Percentiles rank a stretch among this genome's conserved stretches.
These are phyloP conservation scores for Pestalotiopsis sp. DNA, from an alignment of 2,329 filamentous ascomycete genomes.

Conservation along the genomic window DNA sequence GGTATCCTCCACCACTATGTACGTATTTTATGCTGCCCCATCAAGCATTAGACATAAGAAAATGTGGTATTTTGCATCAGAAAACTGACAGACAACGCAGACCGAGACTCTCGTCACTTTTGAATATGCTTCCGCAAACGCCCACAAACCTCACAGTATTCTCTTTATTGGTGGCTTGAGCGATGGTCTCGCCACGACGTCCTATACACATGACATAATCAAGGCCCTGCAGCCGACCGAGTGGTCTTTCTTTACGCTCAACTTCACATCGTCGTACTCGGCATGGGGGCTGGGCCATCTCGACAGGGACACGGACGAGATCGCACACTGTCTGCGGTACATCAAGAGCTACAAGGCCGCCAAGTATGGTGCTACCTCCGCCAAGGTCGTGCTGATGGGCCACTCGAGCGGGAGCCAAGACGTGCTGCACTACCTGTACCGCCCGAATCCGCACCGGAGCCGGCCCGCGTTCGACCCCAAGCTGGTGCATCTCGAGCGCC, in stretches of 20 bases:
- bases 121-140: constrained; percentile 2
- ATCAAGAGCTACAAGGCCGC: constrained; percentile 7
- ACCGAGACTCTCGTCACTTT: constrained; percentile 6
- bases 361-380: not conserved
- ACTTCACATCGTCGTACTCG: not conserved
- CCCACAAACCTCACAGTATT: constrained; percentile 6
- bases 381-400: constrained; percentile 10
- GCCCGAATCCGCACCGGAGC: constrained; percentile 3
- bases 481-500: not conserved
- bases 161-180: constrained; percentile 6
- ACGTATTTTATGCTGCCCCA: not conserved
- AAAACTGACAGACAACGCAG: not conserved
- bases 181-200: constrained; percentile 1
- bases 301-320: constrained; percentile 10
- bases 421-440: constrained; percentile 1
- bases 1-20: constrained; percentile 8
- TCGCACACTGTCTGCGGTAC: not conserved
- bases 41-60: too few species aligned
- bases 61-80: not conserved
- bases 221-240: not conserved
- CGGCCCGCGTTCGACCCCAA: constrained; percentile 1
- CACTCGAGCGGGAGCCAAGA: constrained; percentile 10
- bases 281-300: constrained; percentile 7
- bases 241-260: constrained; percentile 8
- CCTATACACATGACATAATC: not conserved